These are phyloP conservation scores for Paraphaeosphaeria sporulosa DNA, from an alignment of 2,329 filamentous ascomycete species.

Conservation along the genomic window DNA sequence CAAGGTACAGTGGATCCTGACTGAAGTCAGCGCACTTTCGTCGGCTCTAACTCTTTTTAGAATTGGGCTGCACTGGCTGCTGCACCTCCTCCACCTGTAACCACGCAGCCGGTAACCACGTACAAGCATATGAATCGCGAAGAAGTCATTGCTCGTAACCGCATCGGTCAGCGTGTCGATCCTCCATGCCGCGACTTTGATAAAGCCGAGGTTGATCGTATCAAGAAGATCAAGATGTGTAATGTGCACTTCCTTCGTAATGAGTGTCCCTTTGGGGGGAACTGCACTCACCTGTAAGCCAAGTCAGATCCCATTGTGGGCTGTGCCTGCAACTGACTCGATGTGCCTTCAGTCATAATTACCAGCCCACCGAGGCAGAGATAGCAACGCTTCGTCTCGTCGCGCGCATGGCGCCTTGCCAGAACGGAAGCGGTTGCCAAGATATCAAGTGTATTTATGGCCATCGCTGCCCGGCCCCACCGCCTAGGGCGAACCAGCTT, in stretches of 20 bases:
- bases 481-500: constrained; percentile 48
- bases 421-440: constrained; percentile 64
- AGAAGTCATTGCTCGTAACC: constrained; percentile 62
- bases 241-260: constrained; percentile 67
- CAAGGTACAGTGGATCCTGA: background rate
- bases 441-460: constrained; percentile 70
- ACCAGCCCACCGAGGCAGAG: constrained; percentile 62
- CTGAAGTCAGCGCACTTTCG: too few relatives aligned
- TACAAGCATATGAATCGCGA: constrained; percentile 39
- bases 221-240: constrained; percentile 70
- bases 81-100: constrained; percentile 44
- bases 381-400: constrained; percentile 63
- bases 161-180: constrained; percentile 67
- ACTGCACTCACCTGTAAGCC: constrained; percentile 60
- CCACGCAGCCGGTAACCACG: constrained; percentile 13
- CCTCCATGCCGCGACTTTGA: constrained; percentile 58
- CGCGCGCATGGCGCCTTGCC: constrained; percentile 69
- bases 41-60: background rate
- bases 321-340: background rate
- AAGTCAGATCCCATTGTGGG: too few relatives aligned
- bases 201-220: constrained; percentile 63
- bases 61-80: constrained; percentile 46
- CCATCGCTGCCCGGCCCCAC: constrained; percentile 65
- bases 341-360: constrained; percentile 46
- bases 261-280: constrained; percentile 63